These are phyloP conservation scores for Tetrapisispora namnaoensis DNA, from an alignment of 805 yeast genomes.

Conservation along the genomic window DNA sequence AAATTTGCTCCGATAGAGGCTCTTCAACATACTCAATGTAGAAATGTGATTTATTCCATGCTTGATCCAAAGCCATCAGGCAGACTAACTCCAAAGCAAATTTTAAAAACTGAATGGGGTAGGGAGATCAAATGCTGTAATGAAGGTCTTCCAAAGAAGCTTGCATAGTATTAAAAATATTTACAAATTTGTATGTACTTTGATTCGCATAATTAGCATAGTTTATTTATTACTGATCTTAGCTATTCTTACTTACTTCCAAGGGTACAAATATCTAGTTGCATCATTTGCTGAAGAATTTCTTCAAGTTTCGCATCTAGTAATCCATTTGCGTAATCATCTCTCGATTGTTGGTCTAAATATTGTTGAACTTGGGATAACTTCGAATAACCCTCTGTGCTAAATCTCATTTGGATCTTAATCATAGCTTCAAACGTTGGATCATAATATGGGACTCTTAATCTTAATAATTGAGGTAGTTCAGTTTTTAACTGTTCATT, in stretches of 20 bases:
- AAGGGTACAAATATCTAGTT: conserved; percentile 58
- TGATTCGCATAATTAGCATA: conserved; percentile 1
- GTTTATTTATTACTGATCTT: background rate
- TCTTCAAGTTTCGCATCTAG: conserved; percentile 64
- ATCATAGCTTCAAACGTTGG: conserved; percentile 78
- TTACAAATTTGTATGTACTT: background rate
- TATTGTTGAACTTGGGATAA: conserved; percentile 76
- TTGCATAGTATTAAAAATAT: background rate
- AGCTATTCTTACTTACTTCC: conserved; percentile 34
- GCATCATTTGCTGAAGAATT: conserved; percentile 58
- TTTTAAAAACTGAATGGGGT: conserved; percentile 92
- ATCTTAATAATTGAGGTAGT: conserved; percentile 64
- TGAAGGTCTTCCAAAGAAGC: conserved; percentile 36
- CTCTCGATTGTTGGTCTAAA: conserved; percentile 63
- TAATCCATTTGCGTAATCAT: conserved; percentile 74
- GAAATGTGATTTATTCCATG: conserved; percentile 88
- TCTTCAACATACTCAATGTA: conserved; percentile 76
- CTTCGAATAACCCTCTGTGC: conserved; percentile 78
- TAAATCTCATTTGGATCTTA: conserved; percentile 69
- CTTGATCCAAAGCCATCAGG: conserved; percentile 85
- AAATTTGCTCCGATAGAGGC: conserved; percentile 90
- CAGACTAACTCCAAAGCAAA: conserved; percentile 80
- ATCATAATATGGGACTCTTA: conserved; percentile 73
- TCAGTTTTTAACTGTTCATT: conserved; percentile 66
- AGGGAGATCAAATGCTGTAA: conserved; percentile 75